A percentile compares a stretch with the other conserved stretches of the same genome.
phyloP scores from a whole-genome alignment of 2,329 filamentous ascomycete species.

The Alternaria viburni region DNA sequence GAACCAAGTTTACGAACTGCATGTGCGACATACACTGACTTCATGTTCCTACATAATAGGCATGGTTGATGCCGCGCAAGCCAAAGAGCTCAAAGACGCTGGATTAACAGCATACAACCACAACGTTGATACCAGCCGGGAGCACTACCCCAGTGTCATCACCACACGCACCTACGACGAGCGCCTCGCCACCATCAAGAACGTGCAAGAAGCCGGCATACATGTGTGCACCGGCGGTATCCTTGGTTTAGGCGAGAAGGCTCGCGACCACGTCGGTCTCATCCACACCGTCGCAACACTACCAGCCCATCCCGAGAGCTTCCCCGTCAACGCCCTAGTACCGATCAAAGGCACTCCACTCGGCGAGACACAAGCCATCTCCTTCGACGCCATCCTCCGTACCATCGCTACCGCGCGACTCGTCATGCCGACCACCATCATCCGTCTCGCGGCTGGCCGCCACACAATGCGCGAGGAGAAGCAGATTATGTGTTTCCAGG shows the following conservation, averaged over 20 bases:
- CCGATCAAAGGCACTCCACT: conserved; percentile 90
- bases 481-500: conserved; percentile 87
- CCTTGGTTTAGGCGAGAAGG: conserved; percentile 79
- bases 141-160: conserved; percentile 87
- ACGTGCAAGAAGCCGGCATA: conserved; percentile 85
- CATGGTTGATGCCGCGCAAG: conserved; percentile 69
- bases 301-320: conserved; percentile 83
- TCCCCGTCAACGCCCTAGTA: conserved; percentile 89
- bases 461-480: conserved; percentile 87
- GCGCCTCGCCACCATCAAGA: conserved; percentile 75
- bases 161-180: conserved; percentile 88
- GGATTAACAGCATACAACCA: conserved; percentile 93
- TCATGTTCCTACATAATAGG: neutral
- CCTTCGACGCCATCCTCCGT: conserved; percentile 78
- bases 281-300: conserved; percentile 83
- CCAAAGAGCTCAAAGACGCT: conserved; percentile 79
- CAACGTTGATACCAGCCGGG: conserved; percentile 88
- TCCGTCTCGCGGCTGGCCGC: conserved; percentile 83
- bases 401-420: conserved; percentile 85
- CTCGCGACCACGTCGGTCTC: conserved; percentile 80
- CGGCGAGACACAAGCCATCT: conserved; percentile 72
- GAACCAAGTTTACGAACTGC: conserved; percentile 61
- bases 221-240: conserved; percentile 92
- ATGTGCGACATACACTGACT: neutral
- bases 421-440: conserved; percentile 83